Percentiles rank a stretch among this genome's conserved stretches.
These are phyloP conservation scores for Agaricus blazei DNA, from an alignment of 768 basidiomycete genomes.

Conservation along the genomic window DNA sequence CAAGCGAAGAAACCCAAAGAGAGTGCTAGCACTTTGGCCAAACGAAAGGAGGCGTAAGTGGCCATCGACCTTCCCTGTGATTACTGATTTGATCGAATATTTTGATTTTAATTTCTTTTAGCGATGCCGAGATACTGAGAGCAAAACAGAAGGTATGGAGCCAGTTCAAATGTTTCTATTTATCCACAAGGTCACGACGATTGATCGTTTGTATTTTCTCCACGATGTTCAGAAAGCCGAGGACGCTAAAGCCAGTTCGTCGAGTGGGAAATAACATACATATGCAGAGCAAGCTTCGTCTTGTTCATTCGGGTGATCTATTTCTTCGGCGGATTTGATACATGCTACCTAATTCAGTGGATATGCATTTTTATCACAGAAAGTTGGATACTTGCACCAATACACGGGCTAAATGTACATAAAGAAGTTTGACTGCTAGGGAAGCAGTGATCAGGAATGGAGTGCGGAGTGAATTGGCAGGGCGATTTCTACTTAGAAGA, in stretches of 20 bases:
- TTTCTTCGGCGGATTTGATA: no score
- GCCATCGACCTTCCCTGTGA: constrained; percentile 14
- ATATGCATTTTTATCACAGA: not conserved
- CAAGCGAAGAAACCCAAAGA: constrained; percentile 65
- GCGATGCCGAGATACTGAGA: constrained; percentile 71
- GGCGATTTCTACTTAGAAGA: no score
- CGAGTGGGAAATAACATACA: constrained; percentile 31
- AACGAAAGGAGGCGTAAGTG: constrained; percentile 74
- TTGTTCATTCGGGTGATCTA: no score
- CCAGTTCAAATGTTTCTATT: not conserved
- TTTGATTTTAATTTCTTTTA: constrained; percentile 25
- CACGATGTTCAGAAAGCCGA: constrained; percentile 44
- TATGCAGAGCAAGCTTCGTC: not conserved
- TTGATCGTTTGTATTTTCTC: constrained; percentile 1
- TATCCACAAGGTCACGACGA: not conserved
- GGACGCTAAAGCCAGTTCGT: constrained; percentile 35
- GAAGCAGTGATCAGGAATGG: not conserved
- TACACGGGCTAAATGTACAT: not conserved
- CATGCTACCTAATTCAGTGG: no score
- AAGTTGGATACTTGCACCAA: not conserved
- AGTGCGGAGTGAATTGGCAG: not conserved
- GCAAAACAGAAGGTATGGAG: constrained; percentile 71
- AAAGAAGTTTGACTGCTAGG: not conserved
- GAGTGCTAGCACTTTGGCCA: constrained; percentile 53
- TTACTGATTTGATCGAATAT: not conserved